These are phyloP conservation scores for Cordyceps cateniannulata DNA, from an alignment of 2,329 filamentous ascomycete species.

Conservation along the genomic window DNA sequence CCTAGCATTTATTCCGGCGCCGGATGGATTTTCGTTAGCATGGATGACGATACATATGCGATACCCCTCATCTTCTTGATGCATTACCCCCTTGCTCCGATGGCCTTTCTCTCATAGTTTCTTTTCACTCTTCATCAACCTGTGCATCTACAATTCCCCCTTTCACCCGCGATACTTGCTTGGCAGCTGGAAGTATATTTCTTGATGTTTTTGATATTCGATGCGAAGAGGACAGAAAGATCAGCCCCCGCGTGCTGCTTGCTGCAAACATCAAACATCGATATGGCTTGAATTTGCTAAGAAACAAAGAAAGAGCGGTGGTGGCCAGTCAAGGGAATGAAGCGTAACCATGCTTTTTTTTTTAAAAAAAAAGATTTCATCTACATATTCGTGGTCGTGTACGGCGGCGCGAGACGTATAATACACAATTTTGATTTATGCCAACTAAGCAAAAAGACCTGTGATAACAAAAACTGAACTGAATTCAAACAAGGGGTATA, in stretches of 20 bases:
- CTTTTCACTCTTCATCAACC: not conserved
- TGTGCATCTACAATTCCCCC: not conserved
- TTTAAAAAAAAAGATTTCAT: no score
- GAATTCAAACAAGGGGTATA: not conserved
- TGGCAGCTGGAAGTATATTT: not conserved
- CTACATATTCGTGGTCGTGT: not conserved
- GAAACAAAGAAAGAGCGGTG: not conserved
- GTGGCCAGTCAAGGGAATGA: not conserved
- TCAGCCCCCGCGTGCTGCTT: not conserved
- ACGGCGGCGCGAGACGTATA: not conserved
- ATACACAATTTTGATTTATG: not conserved
- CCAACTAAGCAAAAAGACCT: not conserved
- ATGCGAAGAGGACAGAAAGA: not conserved
- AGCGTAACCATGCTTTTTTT: slow-evolving; percentile 1
- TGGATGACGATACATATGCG: not conserved
- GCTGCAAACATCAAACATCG: not conserved
- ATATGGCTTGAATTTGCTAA: not conserved
- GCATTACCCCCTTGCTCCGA: not conserved
- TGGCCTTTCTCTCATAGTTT: not conserved
- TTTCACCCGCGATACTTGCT: not conserved
- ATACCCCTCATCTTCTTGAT: not conserved
- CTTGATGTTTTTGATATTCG: not conserved
- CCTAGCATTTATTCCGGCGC: not conserved
- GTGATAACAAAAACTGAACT: not conserved
- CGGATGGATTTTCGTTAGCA: not conserved